A percentile compares a stretch with the other conserved stretches of the same genome.
phyloP scores from a whole-genome alignment of 768 basidiomycete species.

The Hygrophoropsis aurantiaca region DNA sequence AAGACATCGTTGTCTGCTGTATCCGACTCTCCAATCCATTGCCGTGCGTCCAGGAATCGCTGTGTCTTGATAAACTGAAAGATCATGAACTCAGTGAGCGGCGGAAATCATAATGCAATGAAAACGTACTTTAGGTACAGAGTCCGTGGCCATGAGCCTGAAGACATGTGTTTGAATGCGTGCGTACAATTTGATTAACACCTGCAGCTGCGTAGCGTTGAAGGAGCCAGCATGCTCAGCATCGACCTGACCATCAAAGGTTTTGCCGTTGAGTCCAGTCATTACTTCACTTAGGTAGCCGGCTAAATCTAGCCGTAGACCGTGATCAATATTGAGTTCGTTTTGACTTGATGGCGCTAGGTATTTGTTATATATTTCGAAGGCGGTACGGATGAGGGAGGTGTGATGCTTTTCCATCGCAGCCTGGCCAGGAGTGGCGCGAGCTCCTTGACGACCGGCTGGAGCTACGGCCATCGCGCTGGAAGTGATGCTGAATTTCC shows the following conservation, averaged over 20 bases:
- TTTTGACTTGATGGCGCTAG: conserved; percentile 93
- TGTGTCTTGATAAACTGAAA: conserved; percentile 84
- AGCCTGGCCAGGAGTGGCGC: conserved; percentile 67
- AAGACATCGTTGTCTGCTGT: conserved; percentile 60
- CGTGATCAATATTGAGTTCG: conserved; percentile 98
- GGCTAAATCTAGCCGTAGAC: conserved; percentile 89
- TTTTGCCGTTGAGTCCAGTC: conserved; percentile 70
- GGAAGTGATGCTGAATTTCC: conserved; percentile 93
- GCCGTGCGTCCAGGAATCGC: conserved; percentile 75
- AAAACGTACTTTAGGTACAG: conserved; percentile 83
- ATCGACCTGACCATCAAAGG: conserved; percentile 79
- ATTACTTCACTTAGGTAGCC: conserved; percentile 92
- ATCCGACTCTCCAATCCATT: conserved; percentile 77
- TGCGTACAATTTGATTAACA: conserved; percentile 90
- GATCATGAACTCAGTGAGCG: conserved; percentile 5
- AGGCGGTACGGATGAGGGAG: conserved; percentile 90
- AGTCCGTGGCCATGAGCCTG: conserved; percentile 97
- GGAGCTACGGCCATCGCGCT: conserved; percentile 71
- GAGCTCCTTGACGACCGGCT: conserved; percentile 35
- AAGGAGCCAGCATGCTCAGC: conserved; percentile 78
- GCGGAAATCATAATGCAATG: conserved; percentile 2
- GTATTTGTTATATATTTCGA: conserved; percentile 91
- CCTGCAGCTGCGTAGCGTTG: conserved; percentile 95
- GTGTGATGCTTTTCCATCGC: conserved; percentile 99
- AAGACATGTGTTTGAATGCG: conserved; percentile 97